Evolutionary conservation across 768 basidiomycete species (phyloP), one percentile per base, ranked within the genome.

Genomic region (Pleurotus ostreatus): DNA sequence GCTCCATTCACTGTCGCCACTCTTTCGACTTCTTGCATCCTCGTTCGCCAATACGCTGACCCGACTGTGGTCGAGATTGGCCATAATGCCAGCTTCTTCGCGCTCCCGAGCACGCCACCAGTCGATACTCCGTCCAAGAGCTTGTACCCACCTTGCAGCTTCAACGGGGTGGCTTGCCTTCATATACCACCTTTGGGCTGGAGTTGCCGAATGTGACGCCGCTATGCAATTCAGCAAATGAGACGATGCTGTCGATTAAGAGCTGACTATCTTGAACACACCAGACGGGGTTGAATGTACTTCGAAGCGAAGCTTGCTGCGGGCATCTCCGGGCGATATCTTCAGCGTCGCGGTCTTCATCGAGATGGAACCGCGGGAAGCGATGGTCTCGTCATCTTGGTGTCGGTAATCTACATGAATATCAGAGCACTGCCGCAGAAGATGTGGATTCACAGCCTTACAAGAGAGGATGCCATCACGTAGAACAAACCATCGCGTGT

Each of bases 401-500:
- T 89, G 86, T 15, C 89, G 86, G 66, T 91, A 97, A 68, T 93
- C 89, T 82, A 56, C 2, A n/a, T 16, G 18, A n/a, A 69, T 70
- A 12, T 49, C 4, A 55, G 18, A 20, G 38, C 37, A 46, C 47
- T 30, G 23, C 18, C 9, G 16, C 41, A 20, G 56, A 45, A 26
- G 23, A 16, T 20, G 47, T 44, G 20, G 41, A 18, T 34, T 40
- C 15, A 49, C 13, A 34, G 80, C 89, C 51, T 22, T 66, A 91
- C 92, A 94, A 15, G 89, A 92, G n/a, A 95, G 68, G 22, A 89
- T 76, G 0, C 93, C 94, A 54, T 88, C 82, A 63, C 90, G 86
- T 16, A 97, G 79, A 0, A 96, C 92, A 65, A 98, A 96, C 93
- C 94, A 97, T 1, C 94, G 78, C 0, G 89, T 88, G 57, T 84